phyloP scores from a whole-genome alignment of 108 stramenopile genomes.

The Nitzschia sp. region DNA sequence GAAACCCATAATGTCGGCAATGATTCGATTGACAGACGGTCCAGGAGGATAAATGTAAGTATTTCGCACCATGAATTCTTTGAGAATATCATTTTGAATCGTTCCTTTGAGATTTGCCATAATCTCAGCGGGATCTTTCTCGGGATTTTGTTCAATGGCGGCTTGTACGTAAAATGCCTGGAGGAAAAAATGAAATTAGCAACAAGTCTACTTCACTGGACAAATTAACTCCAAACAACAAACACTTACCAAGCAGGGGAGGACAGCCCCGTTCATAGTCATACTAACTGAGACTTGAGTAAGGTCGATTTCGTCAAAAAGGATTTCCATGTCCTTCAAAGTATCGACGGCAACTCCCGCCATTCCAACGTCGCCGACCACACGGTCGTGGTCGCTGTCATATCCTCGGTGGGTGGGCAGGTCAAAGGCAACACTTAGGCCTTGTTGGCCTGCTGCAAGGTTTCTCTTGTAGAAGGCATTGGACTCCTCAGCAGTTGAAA shows the following conservation, averaged over 20 bases:
- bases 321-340: slow-evolving; percentile 94
- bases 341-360: slow-evolving; percentile 97
- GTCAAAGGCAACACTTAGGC: slow-evolving; percentile 95
- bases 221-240: background rate
- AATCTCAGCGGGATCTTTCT: slow-evolving; percentile 43
- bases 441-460: slow-evolving; percentile 95
- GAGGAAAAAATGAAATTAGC: background rate
- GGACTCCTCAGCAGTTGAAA: slow-evolving; percentile 96
- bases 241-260: slow-evolving; percentile 69
- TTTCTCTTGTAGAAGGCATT: slow-evolving; percentile 92
- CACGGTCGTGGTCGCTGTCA: slow-evolving; percentile 95
- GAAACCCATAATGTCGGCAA: slow-evolving; percentile 95
- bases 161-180: slow-evolving; percentile 94
- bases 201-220: background rate
- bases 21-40: slow-evolving; percentile 85
- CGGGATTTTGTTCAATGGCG: slow-evolving; percentile 72
- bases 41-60: slow-evolving; percentile 96
- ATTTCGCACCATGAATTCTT: slow-evolving; percentile 97
- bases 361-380: slow-evolving; percentile 98
- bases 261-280: slow-evolving; percentile 99
- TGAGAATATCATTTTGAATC: slow-evolving; percentile 99
- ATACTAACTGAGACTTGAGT: slow-evolving; percentile 94
- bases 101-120: slow-evolving; percentile 83
- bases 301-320: slow-evolving; percentile 96
- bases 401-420: slow-evolving; percentile 98